Base-by-base conservation (phyloP, 805 yeast species). In the Candida rishiriensis region DNA sequence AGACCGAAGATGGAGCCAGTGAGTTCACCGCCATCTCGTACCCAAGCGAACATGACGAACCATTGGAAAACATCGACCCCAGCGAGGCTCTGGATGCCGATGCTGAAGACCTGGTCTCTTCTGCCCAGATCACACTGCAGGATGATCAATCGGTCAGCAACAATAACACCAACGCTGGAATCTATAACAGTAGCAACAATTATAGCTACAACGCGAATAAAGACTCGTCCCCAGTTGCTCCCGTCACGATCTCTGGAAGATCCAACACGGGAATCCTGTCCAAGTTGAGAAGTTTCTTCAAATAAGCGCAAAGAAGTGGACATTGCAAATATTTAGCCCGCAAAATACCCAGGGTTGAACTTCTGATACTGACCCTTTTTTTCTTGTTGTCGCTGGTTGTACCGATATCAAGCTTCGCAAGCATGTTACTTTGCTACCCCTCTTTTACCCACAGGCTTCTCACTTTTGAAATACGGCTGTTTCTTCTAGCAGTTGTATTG, bases 1-100 rank as follows among this genome's bases (percentile, higher is more conserved):
- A 48, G 5, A 44, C 33, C 26, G 49, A 53, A 34, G 64, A 60
- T 39, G 57, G 57, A 1, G 54, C 56, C n/a, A 60, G 65, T 35
- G 64, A 57, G 46, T 63, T 58, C 47, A 61, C 66, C 2, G 55
- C 65, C 2, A 58, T 63, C 37, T 61, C 66, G 10, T 60, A 57
- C 39, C 66, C 66, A 1, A 49, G 49, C 13, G 39, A 26, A 3
- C 44, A 36, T 11, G 48, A 47, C 30, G 49, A 44, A n/a, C 34
- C 35, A 31, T 39, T 41, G 31, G 51, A 44, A 33, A 46, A 41
- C 14, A 40, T 29, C 14, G 50, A 29, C 28, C 49, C 46, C 30
- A 46, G 34, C 13, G 50, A 36, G 15, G 32, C 11, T 13, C 31
- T 39, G 12, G 40, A 46, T 16, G 46, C 32, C 28, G 50, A 38